Evolutionary conservation across 1,139 yeast genomes (phyloP).

Genomic region (Suhomyces kunorum): DNA sequence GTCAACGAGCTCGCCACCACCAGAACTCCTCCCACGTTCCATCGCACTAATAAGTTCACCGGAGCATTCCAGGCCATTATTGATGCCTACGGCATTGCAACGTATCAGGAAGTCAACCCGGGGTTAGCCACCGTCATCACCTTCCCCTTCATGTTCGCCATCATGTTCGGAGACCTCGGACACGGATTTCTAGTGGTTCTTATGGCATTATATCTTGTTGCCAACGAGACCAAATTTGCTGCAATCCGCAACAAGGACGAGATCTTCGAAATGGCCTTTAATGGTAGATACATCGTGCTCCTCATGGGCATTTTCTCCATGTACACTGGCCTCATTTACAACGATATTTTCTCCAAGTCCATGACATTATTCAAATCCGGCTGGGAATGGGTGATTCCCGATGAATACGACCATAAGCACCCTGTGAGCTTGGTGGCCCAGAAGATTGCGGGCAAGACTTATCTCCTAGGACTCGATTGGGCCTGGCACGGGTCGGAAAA

Average conservation of each 20-base stretch:
- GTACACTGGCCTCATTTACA: slow-evolving; percentile 90
- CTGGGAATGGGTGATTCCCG: slow-evolving; percentile 81
- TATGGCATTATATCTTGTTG: slow-evolving; percentile 69
- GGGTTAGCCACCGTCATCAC: slow-evolving; percentile 94
- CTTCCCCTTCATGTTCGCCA: slow-evolving; percentile 98
- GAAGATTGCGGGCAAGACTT: slow-evolving; percentile 56
- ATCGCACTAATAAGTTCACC: slow-evolving; percentile 88
- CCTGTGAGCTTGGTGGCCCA: slow-evolving; percentile 56
- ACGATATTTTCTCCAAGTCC: slow-evolving; percentile 88
- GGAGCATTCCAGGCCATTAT: slow-evolving; percentile 88
- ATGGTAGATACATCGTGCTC: slow-evolving; percentile 85
- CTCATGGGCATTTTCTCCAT: slow-evolving; percentile 93
- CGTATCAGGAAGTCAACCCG: slow-evolving; percentile 94
- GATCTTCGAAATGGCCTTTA: slow-evolving; percentile 93
- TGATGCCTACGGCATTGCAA: slow-evolving; percentile 93
- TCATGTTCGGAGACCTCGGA: slow-evolving; percentile 98
- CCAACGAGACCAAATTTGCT: slow-evolving; percentile 65
- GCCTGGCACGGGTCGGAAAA: slow-evolving; percentile 98
- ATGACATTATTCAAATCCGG: slow-evolving; percentile 85
- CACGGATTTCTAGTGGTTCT: slow-evolving; percentile 82
- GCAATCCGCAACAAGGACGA: slow-evolving; percentile 78
- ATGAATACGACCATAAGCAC: slow-evolving; percentile 61
- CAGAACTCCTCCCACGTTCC: slow-evolving; percentile 90
- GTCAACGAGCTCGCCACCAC: slow-evolving; percentile 80
- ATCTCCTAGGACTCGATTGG: slow-evolving; percentile 86